Conservation (phyloP, 495 filamentous ascomycete genomes). For the Chaetomium tenue region DNA sequence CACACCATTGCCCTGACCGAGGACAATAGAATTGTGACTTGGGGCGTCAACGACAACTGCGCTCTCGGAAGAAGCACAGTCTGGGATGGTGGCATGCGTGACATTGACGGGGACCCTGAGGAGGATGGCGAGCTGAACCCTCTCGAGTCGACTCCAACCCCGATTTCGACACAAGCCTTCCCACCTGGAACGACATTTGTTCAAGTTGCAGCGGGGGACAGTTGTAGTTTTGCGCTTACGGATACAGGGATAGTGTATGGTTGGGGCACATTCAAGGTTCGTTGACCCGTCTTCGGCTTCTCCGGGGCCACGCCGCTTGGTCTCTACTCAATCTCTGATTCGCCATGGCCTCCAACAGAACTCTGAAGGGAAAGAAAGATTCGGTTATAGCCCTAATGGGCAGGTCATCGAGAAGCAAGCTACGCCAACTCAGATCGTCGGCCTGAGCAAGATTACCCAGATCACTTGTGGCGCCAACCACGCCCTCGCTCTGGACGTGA, state of each 20-base stretch:
- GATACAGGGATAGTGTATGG: background rate
- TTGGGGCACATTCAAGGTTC: background rate
- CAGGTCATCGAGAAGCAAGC: too few species aligned
- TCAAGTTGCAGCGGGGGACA: background rate
- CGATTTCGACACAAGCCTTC: background rate
- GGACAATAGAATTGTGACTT: conserved; percentile 65
- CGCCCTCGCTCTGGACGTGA: background rate
- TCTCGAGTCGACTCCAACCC: background rate
- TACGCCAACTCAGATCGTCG: background rate
- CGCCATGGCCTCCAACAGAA: too few species aligned
- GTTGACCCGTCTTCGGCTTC: too few species aligned
- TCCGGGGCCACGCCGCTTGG: too few species aligned
- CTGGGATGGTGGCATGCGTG: conserved; percentile 56
- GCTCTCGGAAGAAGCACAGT: conserved; percentile 63
- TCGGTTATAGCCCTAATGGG: too few species aligned
- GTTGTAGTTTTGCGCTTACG: background rate
- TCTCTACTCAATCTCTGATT: too few species aligned
- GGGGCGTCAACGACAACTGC: conserved; percentile 69
- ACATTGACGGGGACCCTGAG: conserved; percentile 55
- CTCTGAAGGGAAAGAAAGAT: too few species aligned
- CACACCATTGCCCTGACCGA: conserved; percentile 61
- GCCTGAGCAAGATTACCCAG: background rate
- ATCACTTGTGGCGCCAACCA: background rate
- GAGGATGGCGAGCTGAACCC: conserved; percentile 35
- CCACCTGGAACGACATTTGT: background rate